These are phyloP conservation scores for Penstemon eatonii DNA, from an alignment of 257 asterid species.

Conservation along the genomic window DNA sequence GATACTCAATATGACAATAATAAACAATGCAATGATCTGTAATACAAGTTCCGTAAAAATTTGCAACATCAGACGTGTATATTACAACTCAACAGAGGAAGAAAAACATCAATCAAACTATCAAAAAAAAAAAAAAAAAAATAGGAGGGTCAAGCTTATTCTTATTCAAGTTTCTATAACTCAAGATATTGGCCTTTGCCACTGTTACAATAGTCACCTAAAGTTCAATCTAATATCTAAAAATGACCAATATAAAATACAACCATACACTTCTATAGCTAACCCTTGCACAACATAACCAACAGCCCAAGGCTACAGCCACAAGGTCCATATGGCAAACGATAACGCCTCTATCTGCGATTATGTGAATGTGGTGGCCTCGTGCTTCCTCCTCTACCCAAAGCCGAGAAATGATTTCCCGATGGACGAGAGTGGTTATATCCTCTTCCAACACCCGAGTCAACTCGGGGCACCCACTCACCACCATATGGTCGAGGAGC, in stretches of 20 bases:
- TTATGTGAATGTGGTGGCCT: conserved; percentile 58
- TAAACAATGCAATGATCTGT: no score
- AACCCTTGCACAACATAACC: conserved; percentile 21
- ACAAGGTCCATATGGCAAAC: conserved; percentile 14
- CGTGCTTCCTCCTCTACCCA: conserved; percentile 60
- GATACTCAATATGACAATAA: no score
- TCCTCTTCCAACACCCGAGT: conserved; percentile 50
- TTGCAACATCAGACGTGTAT: conserved; percentile 2
- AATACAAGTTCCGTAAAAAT: not conserved
- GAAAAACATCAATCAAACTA: not conserved
- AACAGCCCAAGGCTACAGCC: not conserved
- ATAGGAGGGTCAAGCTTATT: conserved; percentile 14
- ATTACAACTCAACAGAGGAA: conserved; percentile 15
- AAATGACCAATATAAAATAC: conserved; percentile 6
- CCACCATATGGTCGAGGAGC: conserved; percentile 42
- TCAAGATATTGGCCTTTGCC: not conserved
- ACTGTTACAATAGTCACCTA: conserved; percentile 5
- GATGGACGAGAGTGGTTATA: conserved; percentile 46
- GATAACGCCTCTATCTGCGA: conserved; percentile 42
- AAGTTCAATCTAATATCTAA: conserved; percentile 15
- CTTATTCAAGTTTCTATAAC: conserved; percentile 19
- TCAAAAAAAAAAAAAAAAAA: conserved; percentile 1
- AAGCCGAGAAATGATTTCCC: conserved; percentile 59
- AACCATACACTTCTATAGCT: conserved; percentile 10
- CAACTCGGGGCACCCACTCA: conserved; percentile 40